phyloP scores from a whole-genome alignment of 2,329 filamentous ascomycete genomes.

The Coniochaeta ligniaria region DNA sequence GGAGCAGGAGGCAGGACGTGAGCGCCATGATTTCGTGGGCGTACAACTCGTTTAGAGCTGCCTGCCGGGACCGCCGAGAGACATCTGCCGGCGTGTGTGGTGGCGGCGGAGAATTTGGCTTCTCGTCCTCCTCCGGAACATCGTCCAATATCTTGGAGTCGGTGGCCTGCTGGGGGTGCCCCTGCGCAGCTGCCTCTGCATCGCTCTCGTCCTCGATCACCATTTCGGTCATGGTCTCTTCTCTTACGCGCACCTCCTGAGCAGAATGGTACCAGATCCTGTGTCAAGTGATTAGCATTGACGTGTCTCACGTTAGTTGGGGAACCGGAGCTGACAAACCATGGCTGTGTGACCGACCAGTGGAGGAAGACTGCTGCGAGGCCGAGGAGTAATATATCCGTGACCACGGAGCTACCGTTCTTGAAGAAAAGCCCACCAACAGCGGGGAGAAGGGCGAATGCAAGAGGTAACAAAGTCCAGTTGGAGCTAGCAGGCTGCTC shows the following conservation, averaged over 20 bases:
- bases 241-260: conserved; percentile 50
- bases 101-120: background rate
- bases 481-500: conserved; percentile 49
- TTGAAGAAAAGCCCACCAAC: conserved; percentile 79
- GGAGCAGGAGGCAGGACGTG: conserved; percentile 70
- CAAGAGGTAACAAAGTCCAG: conserved; percentile 75
- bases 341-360: conserved; percentile 86
- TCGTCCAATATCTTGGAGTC: conserved; percentile 26
- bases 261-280: conserved; percentile 71
- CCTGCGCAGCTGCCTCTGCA: conserved; percentile 11
- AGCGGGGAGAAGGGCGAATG: conserved; percentile 77
- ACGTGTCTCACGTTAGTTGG: background rate
- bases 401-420: conserved; percentile 76
- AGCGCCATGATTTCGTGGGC: conserved; percentile 70
- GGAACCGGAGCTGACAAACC: conserved; percentile 44
- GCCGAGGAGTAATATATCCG: conserved; percentile 74
- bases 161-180: conserved; percentile 1
- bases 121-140: conserved; percentile 36
- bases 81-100: conserved; percentile 8
- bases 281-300: conserved; percentile 5
- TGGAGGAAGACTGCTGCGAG: conserved; percentile 82
- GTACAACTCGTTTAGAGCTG: conserved; percentile 57
- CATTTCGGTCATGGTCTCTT: conserved; percentile 33
- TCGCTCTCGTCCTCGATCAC: conserved; percentile 33
- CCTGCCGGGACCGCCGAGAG: conserved; percentile 16